These are phyloP conservation scores for Penicillium sp. DNA, from an alignment of 2,329 filamentous ascomycete genomes.

Conservation along the genomic window DNA sequence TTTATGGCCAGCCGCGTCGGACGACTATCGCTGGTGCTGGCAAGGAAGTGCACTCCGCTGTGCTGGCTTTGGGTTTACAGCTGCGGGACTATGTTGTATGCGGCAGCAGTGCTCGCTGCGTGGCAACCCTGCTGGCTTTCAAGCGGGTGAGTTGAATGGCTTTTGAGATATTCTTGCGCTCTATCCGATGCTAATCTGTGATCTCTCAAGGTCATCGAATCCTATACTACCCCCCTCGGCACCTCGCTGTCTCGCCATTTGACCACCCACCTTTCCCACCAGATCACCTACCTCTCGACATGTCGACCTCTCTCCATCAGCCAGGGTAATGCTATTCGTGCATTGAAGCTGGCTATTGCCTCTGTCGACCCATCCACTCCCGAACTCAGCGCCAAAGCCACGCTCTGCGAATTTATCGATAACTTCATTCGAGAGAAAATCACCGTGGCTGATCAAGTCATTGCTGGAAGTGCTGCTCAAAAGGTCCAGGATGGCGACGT, in stretches of 20 bases:
- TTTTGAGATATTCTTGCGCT: neutral
- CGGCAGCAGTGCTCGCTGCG: constrained; percentile 85
- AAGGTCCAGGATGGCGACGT: constrained; percentile 81
- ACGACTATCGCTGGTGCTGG: constrained; percentile 65
- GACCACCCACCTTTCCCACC: constrained; percentile 88
- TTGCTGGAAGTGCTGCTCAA: constrained; percentile 74
- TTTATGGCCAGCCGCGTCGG: constrained; percentile 76
- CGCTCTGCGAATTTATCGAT: constrained; percentile 81
- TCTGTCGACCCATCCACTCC: constrained; percentile 85
- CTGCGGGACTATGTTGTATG: constrained; percentile 87
- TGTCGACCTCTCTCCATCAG: constrained; percentile 95
- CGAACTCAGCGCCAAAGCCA: constrained; percentile 80
- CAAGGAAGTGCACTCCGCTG: constrained; percentile 81
- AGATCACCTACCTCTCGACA: constrained; percentile 92
- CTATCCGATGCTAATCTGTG: constrained; percentile 25
- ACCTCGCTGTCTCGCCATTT: constrained; percentile 89
- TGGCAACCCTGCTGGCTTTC: constrained; percentile 86
- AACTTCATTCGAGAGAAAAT: constrained; percentile 90
- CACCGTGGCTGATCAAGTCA: constrained; percentile 82
- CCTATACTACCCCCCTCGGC: constrained; percentile 86
- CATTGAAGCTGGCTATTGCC: constrained; percentile 90
- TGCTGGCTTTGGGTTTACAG: constrained; percentile 85
- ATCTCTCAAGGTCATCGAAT: constrained; percentile 74
- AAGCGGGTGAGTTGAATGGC: constrained; percentile 69
- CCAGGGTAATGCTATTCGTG: constrained; percentile 95